Conservation (phyloP, 805 yeast genomes). For the Pichia insulana region DNA sequence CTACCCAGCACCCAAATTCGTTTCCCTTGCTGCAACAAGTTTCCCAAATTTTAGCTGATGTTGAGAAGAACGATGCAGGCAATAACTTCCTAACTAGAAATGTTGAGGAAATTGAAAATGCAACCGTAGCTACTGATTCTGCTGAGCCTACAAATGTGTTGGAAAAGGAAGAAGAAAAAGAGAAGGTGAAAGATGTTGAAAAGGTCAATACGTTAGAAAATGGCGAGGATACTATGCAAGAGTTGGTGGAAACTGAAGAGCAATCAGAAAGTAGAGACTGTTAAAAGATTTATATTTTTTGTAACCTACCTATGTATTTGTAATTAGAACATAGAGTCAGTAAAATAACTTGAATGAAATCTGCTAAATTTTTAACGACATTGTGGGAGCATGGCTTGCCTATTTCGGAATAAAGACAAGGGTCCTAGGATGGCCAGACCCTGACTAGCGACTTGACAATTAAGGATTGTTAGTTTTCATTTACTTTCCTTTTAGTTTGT, state of each 20-base stretch:
- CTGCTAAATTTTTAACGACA: no score
- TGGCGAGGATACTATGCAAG: no score
- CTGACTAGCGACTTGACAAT: no score
- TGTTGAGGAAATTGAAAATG: slow-evolving; percentile 11
- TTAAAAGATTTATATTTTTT: neutral
- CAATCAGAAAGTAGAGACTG: neutral
- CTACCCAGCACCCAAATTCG: slow-evolving; percentile 27
- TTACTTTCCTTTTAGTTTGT: no score
- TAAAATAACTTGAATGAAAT: no score
- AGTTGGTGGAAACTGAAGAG: neutral
- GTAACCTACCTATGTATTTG: no score
- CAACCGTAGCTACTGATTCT: neutral
- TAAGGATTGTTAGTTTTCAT: no score
- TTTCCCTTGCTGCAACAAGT: slow-evolving; percentile 36
- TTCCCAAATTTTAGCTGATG: slow-evolving; percentile 21
- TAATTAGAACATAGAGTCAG: no score
- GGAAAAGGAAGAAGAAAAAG: slow-evolving; percentile 13
- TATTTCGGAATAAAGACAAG: no score
- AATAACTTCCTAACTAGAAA: neutral
- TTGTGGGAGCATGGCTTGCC: no score
- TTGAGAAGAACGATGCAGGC: slow-evolving; percentile 9
- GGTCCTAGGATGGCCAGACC: no score
- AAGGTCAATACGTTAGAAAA: slow-evolving; percentile 14
- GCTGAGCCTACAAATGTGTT: slow-evolving; percentile 7
- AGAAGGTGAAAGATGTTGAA: slow-evolving; percentile 13